These are phyloP conservation scores for Spiromastix sp. DNA, from an alignment of 2,329 filamentous ascomycete species.

Conservation along the genomic window DNA sequence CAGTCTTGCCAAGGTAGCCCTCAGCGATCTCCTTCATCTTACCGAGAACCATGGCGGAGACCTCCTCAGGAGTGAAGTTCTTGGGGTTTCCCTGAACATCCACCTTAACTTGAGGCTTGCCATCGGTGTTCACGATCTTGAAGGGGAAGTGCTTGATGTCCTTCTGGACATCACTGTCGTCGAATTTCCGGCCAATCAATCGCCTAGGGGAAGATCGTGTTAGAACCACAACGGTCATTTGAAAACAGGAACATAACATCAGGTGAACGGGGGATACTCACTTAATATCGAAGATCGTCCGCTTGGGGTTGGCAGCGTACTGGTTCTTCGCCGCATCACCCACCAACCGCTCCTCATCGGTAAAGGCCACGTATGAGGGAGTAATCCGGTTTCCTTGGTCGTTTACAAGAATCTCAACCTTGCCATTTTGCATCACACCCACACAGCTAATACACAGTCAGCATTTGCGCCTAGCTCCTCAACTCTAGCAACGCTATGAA, in stretches of 20 bases:
- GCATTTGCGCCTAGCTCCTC: conserved; percentile 4
- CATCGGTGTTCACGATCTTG: conserved; percentile 81
- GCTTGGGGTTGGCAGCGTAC: conserved; percentile 65
- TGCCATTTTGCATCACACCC: conserved; percentile 91
- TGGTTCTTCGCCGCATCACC: conserved; percentile 98
- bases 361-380: conserved; percentile 91
- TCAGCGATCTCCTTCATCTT: conserved; percentile 60
- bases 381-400: conserved; percentile 96
- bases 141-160: conserved; percentile 99
- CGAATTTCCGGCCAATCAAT: conserved; percentile 74
- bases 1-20: conserved; percentile 50
- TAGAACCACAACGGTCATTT: conserved; percentile 16
- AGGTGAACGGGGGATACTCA: conserved; percentile 41
- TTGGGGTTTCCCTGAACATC: conserved; percentile 49
- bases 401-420: conserved; percentile 92
- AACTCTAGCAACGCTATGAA: too few relatives aligned
- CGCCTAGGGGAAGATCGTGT: conserved; percentile 45
- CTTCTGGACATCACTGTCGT: conserved; percentile 75
- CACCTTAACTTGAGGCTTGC: conserved; percentile 73
- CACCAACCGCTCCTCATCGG: conserved; percentile 90
- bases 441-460: conserved; percentile 58
- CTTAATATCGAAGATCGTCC: conserved; percentile 77
- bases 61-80: conserved; percentile 56
- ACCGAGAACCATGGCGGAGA: conserved; percentile 55
- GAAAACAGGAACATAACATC: conserved; percentile 1